Evolutionary conservation across 108 stramenopile genomes (phyloP).

Genomic region (Licmophora abbreviata): DNA sequence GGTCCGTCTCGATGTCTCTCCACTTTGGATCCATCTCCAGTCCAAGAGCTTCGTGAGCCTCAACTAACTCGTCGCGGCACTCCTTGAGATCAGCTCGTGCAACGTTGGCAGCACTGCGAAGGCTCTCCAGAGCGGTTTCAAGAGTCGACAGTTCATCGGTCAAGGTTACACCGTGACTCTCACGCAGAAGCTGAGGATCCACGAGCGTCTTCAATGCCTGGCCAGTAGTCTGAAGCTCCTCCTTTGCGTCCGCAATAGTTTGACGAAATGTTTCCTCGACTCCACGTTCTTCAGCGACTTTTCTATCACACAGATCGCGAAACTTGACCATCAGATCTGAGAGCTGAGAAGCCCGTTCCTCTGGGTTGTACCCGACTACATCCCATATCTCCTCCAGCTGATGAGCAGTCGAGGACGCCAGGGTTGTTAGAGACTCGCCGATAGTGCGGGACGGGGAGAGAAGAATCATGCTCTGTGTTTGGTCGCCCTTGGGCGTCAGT

Average conservation of each 20-base stretch:
- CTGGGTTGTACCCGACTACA: constrained; percentile 67
- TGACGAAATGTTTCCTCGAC: constrained; percentile 75
- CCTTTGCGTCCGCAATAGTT: constrained; percentile 51
- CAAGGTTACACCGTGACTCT: constrained; percentile 25
- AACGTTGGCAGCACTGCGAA: constrained; percentile 23
- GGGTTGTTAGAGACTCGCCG: constrained; percentile 32
- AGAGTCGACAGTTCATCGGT: constrained; percentile 57
- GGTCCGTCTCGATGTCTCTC: constrained; percentile 54
- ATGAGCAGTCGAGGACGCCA: constrained; percentile 53
- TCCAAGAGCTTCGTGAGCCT: constrained; percentile 56
- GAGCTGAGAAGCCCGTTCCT: constrained; percentile 70
- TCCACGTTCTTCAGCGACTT: constrained; percentile 57
- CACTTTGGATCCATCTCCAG: constrained; percentile 40
- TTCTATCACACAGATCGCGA: constrained; percentile 52
- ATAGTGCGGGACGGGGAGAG: constrained; percentile 49
- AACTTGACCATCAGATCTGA: constrained; percentile 58
- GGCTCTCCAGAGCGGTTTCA: constrained; percentile 42
- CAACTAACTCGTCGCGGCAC: constrained; percentile 38
- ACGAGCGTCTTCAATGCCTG: constrained; percentile 37
- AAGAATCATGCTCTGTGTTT: constrained; percentile 17
- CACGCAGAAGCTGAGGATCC: constrained; percentile 35
- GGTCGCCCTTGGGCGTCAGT: constrained; percentile 30
- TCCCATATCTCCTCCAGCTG: constrained; percentile 78
- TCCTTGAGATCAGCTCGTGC: constrained; percentile 45
- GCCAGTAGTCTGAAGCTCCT: constrained; percentile 38